Base-by-base conservation (phyloP, 1,284 basidiomycete species). In the Marasmius tenuissimus region DNA sequence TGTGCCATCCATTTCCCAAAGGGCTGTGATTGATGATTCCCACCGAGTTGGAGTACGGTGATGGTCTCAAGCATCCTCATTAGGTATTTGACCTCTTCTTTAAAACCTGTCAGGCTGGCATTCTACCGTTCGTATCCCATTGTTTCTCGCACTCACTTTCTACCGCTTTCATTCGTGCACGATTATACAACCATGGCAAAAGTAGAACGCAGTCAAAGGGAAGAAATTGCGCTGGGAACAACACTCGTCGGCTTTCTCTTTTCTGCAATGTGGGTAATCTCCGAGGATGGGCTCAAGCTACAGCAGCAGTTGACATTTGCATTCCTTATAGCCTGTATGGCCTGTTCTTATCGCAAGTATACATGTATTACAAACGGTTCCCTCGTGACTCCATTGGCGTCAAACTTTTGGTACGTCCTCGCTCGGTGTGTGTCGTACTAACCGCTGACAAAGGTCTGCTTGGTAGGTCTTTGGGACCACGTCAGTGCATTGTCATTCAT, bases 331-430 rank as follows among this genome's bases (percentile, higher is more conserved):
- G 73, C 49, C 61, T 75, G 39, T 75, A 72, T 38, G 72, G 73
- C 22, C 64, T 75, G 14, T 70, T 71, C 47, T 63, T 75, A 33
- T 72, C 69, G 3, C 72, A 73, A 57, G 66, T 69, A 22, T 70
- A 73, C 64, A 73, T 72, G 22, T 73, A 75, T 60, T 73, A 69
- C 58, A 66, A 67, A 51, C 68, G 72, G 10, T 75, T 73, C 63
- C 69, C 69, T 42, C 60, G 61, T 14, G 73, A 75, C 58, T 68
- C 69, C 9, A 18, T 65, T 7, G 56, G 61, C 9, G 64, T 73
- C 27, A 75, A 75, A 61, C 20, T 70, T 5, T 57, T 72, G 61
- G 73, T 73, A 40, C 62, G 73, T 14, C 10, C 34, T 52, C 9
- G 11, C 16, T 34, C 16, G 14, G 5, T 9, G 18, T 6, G 20